Evolutionary conservation across 768 basidiomycete species (phyloP), one percentile per base, ranked within the genome.

Genomic region (Coprinopsis strossmayeri): DNA sequence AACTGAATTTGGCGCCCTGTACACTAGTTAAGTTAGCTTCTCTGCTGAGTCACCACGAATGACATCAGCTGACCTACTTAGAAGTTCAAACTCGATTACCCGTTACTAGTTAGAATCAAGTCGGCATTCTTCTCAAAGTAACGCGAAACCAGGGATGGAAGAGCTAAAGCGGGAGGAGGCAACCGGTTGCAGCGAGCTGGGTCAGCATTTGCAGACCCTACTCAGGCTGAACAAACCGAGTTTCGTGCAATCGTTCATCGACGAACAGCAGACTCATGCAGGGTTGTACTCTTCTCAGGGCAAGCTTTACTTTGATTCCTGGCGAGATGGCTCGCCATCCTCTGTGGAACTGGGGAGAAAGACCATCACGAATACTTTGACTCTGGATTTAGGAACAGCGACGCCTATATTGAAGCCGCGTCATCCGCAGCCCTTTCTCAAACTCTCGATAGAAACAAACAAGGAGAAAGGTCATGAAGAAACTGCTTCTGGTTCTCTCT

Each of bases 391-490:
- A 52, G 72, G 70, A 3, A 77, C 82, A 53, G 72, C 66, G 32
- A 83, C 79, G 9, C 82, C 81, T 15, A 61, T 82, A 26, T 66
- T 83, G 30, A 76, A 72, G 53, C 68, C 81, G 27, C 73, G 82
- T 24, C 28, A 37, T 34, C 49, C 12, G 34, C 7, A 12, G 20
- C 20, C 2, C 43, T 9, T 17, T 13, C 26, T 17, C 49, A 18
- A 26, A 18, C n/a, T n/a, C n/a, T n/a, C n/a, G n/a, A n/a, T n/a
- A n/a, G n/a, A n/a, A n/a, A n/a, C n/a, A n/a, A n/a, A n/a, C n/a
- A n/a, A n/a, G n/a, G n/a, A n/a, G n/a, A n/a, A n/a, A 32, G 30
- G 30, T 32, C 9, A 32, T 32, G 9, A 15, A 7, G 30, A 32
- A 7, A 32, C 9, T 32, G 30, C 30, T 32, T 15, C 15, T 15